Percentiles rank a stretch among this genome's conserved stretches.
phyloP scores from a whole-genome alignment of 768 basidiomycete species.

The Mycena rebaudengoi region DNA sequence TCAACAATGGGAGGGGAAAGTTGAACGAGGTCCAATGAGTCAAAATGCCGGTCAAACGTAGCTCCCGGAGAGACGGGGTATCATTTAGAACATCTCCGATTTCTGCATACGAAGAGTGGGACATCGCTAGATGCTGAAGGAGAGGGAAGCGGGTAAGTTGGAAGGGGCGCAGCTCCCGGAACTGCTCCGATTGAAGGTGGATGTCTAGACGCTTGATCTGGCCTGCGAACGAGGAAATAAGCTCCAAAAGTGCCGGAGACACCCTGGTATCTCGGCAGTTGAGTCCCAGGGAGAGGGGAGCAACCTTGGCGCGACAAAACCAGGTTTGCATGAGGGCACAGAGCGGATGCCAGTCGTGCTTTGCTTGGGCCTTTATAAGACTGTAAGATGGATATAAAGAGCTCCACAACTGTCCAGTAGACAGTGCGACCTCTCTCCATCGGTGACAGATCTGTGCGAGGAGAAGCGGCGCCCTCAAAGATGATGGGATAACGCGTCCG shows the following conservation, averaged over 20 bases:
- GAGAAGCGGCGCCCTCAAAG: neutral
- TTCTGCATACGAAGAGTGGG: neutral
- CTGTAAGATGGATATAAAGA: neutral
- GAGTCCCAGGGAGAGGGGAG: neutral
- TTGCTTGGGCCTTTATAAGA: too few species aligned
- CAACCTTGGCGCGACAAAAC: neutral
- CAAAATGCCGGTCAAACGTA: neutral
- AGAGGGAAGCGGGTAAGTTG: neutral
- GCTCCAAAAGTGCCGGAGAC: neutral
- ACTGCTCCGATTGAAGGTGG: neutral
- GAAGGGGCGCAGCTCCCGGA: neutral
- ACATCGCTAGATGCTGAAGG: neutral
- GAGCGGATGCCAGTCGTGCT: too few species aligned
- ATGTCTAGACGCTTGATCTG: conserved; percentile 6
- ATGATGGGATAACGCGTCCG: neutral
- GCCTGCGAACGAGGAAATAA: neutral
- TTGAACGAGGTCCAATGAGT: too few species aligned
- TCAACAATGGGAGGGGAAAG: neutral
- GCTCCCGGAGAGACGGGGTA: neutral
- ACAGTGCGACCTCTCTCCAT: neutral
- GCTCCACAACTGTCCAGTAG: neutral
- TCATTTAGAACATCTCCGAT: neutral
- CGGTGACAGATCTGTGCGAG: neutral
- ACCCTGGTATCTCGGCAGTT: neutral
- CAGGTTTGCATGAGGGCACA: neutral